Conservation (phyloP, 768 basidiomycete genomes). For the Chalciporus pseudorubinellus region DNA sequence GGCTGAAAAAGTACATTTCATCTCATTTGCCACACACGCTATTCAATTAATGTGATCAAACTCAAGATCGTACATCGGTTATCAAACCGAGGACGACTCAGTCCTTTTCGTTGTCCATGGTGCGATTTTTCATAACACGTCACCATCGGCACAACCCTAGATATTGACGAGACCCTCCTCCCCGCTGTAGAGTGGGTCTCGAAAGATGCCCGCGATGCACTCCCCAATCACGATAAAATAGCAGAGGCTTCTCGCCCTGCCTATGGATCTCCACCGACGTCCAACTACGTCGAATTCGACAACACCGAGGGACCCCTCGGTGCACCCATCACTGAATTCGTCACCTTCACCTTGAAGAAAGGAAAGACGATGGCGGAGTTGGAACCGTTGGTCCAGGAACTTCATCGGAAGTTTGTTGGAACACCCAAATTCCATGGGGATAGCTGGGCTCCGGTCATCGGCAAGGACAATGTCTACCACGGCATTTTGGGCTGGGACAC, state of each 20-base stretch:
- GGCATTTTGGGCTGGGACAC: conserved; percentile 39
- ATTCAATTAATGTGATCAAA: conserved; percentile 3
- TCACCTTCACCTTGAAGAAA: conserved; percentile 31
- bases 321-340: conserved; percentile 34
- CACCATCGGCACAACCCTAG: background rate
- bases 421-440: conserved; percentile 27
- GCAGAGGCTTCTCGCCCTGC: conserved; percentile 6
- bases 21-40: background rate
- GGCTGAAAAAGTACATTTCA: conserved; percentile 20
- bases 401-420: conserved; percentile 20
- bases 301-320: conserved; percentile 15
- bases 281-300: conserved; percentile 22
- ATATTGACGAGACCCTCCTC: background rate
- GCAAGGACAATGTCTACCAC: conserved; percentile 18
- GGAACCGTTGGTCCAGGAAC: conserved; percentile 19
- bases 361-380: conserved; percentile 19
- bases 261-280: conserved; percentile 18
- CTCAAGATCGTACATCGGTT: conserved; percentile 29
- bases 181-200: conserved; percentile 25
- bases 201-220: conserved; percentile 17
- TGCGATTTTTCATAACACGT: conserved; percentile 1
- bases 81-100: conserved; percentile 26
- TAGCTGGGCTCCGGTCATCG: conserved; percentile 27
- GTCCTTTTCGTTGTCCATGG: conserved; percentile 29
- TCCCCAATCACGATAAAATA: conserved; percentile 7